Base-by-base conservation (phyloP, 2,329 filamentous ascomycete species). In the Paramyrothecium sp. region DNA sequence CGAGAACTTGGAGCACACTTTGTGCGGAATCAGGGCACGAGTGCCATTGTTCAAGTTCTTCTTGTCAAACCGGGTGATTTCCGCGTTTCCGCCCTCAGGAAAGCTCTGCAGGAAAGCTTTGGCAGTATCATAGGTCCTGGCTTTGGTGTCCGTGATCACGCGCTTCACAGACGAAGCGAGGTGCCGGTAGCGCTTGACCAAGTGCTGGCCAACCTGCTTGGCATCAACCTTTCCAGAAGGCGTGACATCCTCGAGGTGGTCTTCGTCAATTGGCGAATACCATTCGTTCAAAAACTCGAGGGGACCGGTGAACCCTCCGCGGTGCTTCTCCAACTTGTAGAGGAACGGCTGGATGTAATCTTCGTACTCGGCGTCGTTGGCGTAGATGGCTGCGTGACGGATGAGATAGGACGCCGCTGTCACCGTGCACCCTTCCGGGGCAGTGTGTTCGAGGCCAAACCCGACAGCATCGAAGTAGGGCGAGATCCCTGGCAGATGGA, bases 381-480 rank as follows among this genome's bases (percentile, higher is more conserved):
- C 63, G 23, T 65, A 66, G 2, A 65, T 65, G 0, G 63, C 62
- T 17, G 59, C 63, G 33, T 65, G 63, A 2, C 63, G 58, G 48
- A 65, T 65, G 19, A 65, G 57, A 30, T 65, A 65, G 1, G 63
- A 65, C 0, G 63, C 63, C 17, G 62, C 53, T 11, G 56, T 65
- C 0, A 66, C 62, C 0, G 53, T 66, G 1, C 63, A 66, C 16
- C 63, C 63, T 33, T 66, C 62, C 12, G 63, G 63, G 2, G 63
- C 62, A 13, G 52, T 54, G 1, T 65, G 63, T 7, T 54, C 55
- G 1, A 66, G 51, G 1, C 63, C 63, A 33, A 66, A 66, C 1
- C 63, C 63, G 12, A 65, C 60, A 1, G 63, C 63, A 38, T 65
- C 63, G 16, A 65, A 65, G 26, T 65, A 65, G 2, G 63, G 63